Base-by-base conservation (phyloP, 2,329 filamentous ascomycete species). In the Fusarium sp. region DNA sequence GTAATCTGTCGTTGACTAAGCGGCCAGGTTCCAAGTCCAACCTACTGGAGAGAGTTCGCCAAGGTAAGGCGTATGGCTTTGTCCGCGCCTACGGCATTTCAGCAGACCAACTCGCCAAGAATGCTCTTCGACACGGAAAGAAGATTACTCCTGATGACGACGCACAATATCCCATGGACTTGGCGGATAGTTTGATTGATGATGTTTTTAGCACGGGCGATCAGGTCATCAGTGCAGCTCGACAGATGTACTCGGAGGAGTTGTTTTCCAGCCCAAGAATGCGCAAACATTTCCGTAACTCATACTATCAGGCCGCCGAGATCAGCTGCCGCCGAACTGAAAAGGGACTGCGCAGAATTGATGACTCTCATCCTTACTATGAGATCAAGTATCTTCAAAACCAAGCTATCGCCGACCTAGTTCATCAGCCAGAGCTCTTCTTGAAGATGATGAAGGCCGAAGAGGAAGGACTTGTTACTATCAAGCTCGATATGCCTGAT, bases 371-470 rank as follows among this genome's bases (percentile, higher is more conserved):
- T 76, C 93, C 94, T 0, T 98, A 97, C 80, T 98, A 98, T 78
- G 96, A 98, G 80, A 93, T 99, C 83, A 97, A 99, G 80, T 99
- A 99, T 74, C 86, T 99, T 21, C 90, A 93, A 69, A 94, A 96
- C 74, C 94, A 98, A 80, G 92, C 93, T 10, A 92, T 98, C 66
- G 84, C 85, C 43, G 92, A 96, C 71, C 88, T 98, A 63, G 92
- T 93, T 4, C 89, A 90, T 55, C 90, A 92, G 55, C 96, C 96
- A 2, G 94, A 98, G 70, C 85, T 97, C 27, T 99, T 96, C 78
- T 83, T 99, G 59, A 95, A 97, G 81, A 99, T 99, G 96, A 89
- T 98, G 79, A 97, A 94, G 78, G 96, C 96, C 3, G 96, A 99
- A 79, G 92, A 96, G 75, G 96, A 99, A 78, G 94, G 95, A 4